Evolutionary conservation across 2,329 filamentous ascomycete genomes (phyloP).

Genomic region (Trichoderma cornu-damae): DNA sequence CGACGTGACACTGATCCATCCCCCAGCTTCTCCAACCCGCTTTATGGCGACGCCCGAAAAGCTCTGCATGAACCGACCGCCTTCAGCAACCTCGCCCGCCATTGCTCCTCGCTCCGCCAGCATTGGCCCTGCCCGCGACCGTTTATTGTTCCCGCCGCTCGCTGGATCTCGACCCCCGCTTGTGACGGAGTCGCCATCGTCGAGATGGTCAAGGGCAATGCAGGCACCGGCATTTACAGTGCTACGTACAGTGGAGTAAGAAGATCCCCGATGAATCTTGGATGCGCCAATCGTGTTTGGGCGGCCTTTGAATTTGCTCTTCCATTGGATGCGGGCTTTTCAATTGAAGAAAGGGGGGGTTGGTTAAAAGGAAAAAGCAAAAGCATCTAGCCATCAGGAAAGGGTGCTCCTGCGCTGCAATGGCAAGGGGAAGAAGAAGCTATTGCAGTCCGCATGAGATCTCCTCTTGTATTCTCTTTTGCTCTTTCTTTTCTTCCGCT

Average conservation of each 20-base stretch:
- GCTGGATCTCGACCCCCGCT: background rate
- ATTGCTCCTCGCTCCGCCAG: background rate
- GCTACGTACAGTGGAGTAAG: conserved; percentile 65
- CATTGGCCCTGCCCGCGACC: conserved; percentile 6
- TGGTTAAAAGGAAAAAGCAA: background rate
- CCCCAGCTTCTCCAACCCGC: conserved; percentile 22
- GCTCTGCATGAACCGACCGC: conserved; percentile 7
- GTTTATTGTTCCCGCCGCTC: background rate
- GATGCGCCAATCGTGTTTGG: background rate
- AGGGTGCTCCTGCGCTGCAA: background rate
- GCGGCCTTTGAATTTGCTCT: background rate
- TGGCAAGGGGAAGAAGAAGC: background rate
- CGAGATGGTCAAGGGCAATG: conserved; percentile 45
- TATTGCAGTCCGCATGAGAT: background rate
- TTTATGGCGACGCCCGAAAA: conserved; percentile 4
- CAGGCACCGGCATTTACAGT: conserved; percentile 55
- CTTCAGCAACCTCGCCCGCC: background rate
- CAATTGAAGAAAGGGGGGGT: background rate
- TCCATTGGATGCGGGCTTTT: background rate
- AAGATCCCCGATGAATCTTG: background rate
- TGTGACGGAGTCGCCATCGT: conserved; percentile 19
- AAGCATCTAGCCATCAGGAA: background rate
- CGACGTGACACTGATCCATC: conserved; percentile 34
- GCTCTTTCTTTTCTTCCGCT: background rate
- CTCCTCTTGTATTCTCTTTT: background rate